Conservation (phyloP, 2,329 filamentous ascomycete species). For the Cercospora berteroae region DNA sequence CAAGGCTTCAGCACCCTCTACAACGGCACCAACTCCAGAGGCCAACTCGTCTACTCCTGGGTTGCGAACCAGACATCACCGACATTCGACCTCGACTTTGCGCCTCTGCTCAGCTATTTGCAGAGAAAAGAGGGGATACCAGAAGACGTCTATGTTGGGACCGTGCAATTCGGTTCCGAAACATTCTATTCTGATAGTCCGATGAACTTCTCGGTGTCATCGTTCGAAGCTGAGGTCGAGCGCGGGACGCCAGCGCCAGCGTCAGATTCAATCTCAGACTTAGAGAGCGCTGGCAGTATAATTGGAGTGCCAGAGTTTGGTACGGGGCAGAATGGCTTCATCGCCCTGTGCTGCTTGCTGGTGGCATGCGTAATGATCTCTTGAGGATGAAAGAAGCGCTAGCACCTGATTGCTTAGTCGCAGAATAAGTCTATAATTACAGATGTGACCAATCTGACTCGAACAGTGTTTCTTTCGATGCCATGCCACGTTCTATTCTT, state of each 20-base stretch:
- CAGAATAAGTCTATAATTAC: not conserved
- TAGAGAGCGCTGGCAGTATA: not conserved
- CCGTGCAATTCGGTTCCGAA: constrained; percentile 22
- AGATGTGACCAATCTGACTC: not conserved
- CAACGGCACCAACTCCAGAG: constrained; percentile 21
- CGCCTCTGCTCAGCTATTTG: constrained; percentile 21
- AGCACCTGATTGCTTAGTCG: not conserved
- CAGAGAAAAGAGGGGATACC: constrained; percentile 11
- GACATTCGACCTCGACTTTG: constrained; percentile 20
- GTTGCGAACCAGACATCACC: constrained; percentile 22
- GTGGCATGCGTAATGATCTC: not conserved
- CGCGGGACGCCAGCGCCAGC: not conserved
- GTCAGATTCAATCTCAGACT: constrained; percentile 2
- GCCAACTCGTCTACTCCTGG: constrained; percentile 24
- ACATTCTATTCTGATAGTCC: constrained; percentile 18
- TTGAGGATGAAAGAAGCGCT: not conserved
- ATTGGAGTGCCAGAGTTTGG: not conserved
- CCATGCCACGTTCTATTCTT: not conserved
- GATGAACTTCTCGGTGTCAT: constrained; percentile 22
- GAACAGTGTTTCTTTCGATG: not conserved
- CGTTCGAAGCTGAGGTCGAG: constrained; percentile 11
- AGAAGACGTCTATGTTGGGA: constrained; percentile 20
- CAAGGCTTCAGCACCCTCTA: constrained; percentile 15
- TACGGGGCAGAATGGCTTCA: not conserved
- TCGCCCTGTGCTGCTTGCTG: not conserved